phyloP scores from a whole-genome alignment of 164 flowering plant species.

The Pachysandra terminalis region DNA sequence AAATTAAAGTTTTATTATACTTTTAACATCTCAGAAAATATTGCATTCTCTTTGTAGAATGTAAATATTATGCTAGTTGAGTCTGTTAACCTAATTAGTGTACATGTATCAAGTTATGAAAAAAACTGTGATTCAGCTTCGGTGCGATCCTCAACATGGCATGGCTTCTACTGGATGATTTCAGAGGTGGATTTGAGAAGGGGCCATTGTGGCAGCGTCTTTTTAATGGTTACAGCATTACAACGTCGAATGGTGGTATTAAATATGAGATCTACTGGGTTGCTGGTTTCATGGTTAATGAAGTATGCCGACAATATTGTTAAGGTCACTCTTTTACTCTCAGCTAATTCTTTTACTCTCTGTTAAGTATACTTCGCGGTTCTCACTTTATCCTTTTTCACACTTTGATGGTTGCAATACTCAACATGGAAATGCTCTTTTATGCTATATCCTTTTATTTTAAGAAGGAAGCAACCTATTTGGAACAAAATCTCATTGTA shows the following conservation, averaged over 20 bases:
- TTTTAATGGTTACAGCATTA: conserved; percentile 68
- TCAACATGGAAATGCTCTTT: no score
- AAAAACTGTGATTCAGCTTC: conserved; percentile 54
- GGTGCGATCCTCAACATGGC: conserved; percentile 85
- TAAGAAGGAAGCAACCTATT: no score
- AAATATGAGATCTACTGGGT: conserved; percentile 87
- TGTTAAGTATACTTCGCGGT: neutral
- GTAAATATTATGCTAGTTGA: neutral
- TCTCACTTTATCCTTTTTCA: neutral
- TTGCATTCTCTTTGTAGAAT: neutral
- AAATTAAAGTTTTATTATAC: no score
- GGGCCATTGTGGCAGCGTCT: conserved; percentile 98
- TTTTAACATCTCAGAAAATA: no score
- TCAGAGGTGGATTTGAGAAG: conserved; percentile 77
- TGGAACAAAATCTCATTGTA: no score
- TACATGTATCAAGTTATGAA: conserved; percentile 2
- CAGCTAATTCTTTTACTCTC: no score
- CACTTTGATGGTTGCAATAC: no score
- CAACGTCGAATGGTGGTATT: conserved; percentile 94
- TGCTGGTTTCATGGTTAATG: conserved; percentile 97
- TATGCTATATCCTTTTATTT: no score
- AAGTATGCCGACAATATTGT: conserved; percentile 93
- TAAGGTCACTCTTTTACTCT: conserved; percentile 44
- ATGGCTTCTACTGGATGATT: conserved; percentile 74
- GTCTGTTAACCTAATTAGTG: neutral